Base-by-base conservation (phyloP, 257 asterid species). In the Cordia subcordata region DNA sequence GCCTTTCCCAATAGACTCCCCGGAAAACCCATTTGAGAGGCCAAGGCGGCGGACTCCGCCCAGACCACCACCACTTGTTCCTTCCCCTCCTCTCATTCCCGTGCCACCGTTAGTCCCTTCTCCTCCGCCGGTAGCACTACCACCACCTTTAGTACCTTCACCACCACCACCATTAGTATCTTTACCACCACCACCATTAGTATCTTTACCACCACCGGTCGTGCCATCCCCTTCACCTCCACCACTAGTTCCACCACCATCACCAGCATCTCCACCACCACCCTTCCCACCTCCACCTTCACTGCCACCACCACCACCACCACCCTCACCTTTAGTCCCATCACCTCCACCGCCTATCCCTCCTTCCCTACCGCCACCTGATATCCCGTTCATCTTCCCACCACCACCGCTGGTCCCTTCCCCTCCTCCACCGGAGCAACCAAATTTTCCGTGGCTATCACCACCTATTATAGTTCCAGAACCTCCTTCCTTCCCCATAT, bases 1-100 rank as follows among this genome's bases (percentile, higher is more conserved):
- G 83, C 83, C 88, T 3, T 82, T 82, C 27, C 53, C 64, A 0
- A 78, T 74, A 8, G 42, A 38, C 62, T 71, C 81, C 0, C 72
- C 79, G 0, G 57, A 53, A 50, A 82, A 79, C 64, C 88, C 85
- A 0, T 82, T 82, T 13, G 14, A 42, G 15, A 42, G 47, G 10
- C 77, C 74, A 22, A 64, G 58, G 45, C 66, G 76, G 57, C 81
- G 68, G 15, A 0, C 69, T 19, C 79, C 86, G 11, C 76, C 77
- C 0, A 4, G 35, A 14, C 65, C 47, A 42, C 44, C 44, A 39
- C 47, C 47, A 42, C 47, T 42, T 10, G 47, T 42, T 14, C 47
- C 47, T 3, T 42, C 47, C 5, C 68, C 62, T 3, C 72, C 66
- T 10, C 57, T 50, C 11, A 54, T 74, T 21, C 75, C 71, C 13